Base-by-base conservation (phyloP, 1,139 yeast genomes). In the Yamadazyma spencermartinsiae region DNA sequence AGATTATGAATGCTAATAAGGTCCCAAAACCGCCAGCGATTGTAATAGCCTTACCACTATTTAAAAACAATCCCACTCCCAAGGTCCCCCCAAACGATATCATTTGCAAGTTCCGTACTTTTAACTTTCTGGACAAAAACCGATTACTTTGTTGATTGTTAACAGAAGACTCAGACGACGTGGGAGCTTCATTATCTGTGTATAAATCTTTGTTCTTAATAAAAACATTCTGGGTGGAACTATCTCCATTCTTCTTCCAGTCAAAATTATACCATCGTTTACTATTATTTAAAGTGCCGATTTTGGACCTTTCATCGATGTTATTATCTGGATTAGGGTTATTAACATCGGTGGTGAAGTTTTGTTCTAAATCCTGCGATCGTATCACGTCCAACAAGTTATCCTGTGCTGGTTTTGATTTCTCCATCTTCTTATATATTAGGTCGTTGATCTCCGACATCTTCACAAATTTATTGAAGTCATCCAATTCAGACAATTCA, bases 11-110 rank as follows among this genome's bases (percentile, higher is more conserved):
- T 2, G 95, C 95, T 3, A 88, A 53, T 8, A 86, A 58, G 2
- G 89, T 77, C 0, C 96, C 96, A 40, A 87, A 65, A 0, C 96
- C 95, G 2, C 96, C 96, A 2, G 90, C 84, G 14, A 81, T 79
- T 19, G 83, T 74, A 37, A 88, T 72, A 1, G 89, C 86, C 49
- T 83, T 82, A 1, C 96, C 95, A n/a, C 86, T 74, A 36, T 85
- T 82, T 31, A 86, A 64, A 46, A 86, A 74, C 13, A 86, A 60
- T 0, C 95, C 95, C n/a, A 86, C 90, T 1, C 95, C 95, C 4
- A 86, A 63, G 0, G 92, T 84, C 1, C 92, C 94, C 2, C 94
- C 92, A 31, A 88, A 68, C 0, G 95, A 86, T 35, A 87, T 82
- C 81, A 86, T 82, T 55, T 85, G 89, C 16, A 86, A 63, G 56